Evolutionary conservation across 192 early-diverging fungal species (phyloP), one percentile per base, ranked within the genome.

Genomic region (Podila horticola): DNA sequence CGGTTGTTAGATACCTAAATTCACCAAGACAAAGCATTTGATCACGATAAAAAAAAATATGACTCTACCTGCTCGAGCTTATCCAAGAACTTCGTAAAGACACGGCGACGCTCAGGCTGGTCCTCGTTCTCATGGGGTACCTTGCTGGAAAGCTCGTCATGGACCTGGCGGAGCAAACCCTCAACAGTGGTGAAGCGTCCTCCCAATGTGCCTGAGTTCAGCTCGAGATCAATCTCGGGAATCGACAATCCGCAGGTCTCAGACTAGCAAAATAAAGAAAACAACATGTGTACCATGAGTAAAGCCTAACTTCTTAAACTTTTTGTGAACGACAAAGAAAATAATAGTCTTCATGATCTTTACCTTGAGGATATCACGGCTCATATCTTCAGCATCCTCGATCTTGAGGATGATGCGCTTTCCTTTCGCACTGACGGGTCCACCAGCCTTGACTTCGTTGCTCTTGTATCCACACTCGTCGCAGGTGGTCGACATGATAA

Each of bases 161-260:
- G 88, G 5, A 97, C 92, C 85, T 97, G 96, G 34, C 89, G 83
- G 69, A 98, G 74, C 59, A 98, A 87, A 9, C 97, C 97, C 84
- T 98, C 97, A 28, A 98, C 91, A 4, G 97, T 98, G 4, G 97
- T 98, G 75, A 98, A 98, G 36, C 95, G 89, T 10, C 97, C 97
- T 59, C 97, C 97, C 68, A 98, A 84, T 3, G 97, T 98, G 49
- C 97, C 97, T 10, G 90, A 85, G 29, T 90, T 83, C 83, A 98
- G 82, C 79, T 97, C 94, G 29, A 98, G 77, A 34, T 96, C 90
- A 64, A 97, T 90, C 74, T 97, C 97, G 33, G 97, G 96, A 61
- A 98, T 93, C 2, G 74, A 85, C 63, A 98, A 83, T 55, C 95
- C 94, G 81, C 97, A 97, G 13, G 95, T 97, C 83, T 98, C 97